Conservation (phyloP, 805 yeast genomes). For the Candida chilensis region DNA sequence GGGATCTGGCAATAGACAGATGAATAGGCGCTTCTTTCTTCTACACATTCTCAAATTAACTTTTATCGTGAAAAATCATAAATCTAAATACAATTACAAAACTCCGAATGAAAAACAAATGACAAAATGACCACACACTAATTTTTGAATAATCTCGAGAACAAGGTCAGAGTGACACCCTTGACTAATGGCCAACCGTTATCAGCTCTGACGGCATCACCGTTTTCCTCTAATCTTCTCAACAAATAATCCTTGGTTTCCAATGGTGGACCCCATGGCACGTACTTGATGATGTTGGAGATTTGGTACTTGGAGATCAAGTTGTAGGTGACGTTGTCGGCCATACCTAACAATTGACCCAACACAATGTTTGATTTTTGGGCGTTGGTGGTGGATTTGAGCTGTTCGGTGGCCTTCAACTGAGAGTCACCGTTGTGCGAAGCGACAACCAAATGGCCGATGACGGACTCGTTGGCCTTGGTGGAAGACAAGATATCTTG, state of each 20-base stretch:
- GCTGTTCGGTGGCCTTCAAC: slow-evolving; percentile 53
- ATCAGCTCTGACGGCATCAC: slow-evolving; percentile 77
- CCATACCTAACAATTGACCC: slow-evolving; percentile 94
- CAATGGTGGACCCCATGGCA: slow-evolving; percentile 95
- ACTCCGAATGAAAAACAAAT: too few relatives aligned
- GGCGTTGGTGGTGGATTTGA: slow-evolving; percentile 15
- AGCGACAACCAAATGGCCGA: slow-evolving; percentile 83
- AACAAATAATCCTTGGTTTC: slow-evolving; percentile 87
- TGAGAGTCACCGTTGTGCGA: slow-evolving; percentile 83
- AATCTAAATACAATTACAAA: too few relatives aligned
- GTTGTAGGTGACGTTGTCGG: slow-evolving; percentile 78
- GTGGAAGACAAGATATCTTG: slow-evolving; percentile 38
- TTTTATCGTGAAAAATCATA: too few relatives aligned
- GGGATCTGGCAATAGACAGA: too few relatives aligned
- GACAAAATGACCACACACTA: too few relatives aligned
- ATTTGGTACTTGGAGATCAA: slow-evolving; percentile 56
- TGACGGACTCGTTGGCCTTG: slow-evolving; percentile 33
- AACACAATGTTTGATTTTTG: slow-evolving; percentile 58
- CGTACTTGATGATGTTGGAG: slow-evolving; percentile 81
- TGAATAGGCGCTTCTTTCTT: too few relatives aligned
- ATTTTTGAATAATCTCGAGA: slow-evolving; percentile 16
- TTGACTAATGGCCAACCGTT: slow-evolving; percentile 30
- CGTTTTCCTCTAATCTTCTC: slow-evolving; percentile 91
- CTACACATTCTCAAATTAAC: too few relatives aligned
- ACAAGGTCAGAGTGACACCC: slow-evolving; percentile 16